Base-by-base conservation (phyloP, 202 grass and related monocot species). In the Zizania palustris region DNA sequence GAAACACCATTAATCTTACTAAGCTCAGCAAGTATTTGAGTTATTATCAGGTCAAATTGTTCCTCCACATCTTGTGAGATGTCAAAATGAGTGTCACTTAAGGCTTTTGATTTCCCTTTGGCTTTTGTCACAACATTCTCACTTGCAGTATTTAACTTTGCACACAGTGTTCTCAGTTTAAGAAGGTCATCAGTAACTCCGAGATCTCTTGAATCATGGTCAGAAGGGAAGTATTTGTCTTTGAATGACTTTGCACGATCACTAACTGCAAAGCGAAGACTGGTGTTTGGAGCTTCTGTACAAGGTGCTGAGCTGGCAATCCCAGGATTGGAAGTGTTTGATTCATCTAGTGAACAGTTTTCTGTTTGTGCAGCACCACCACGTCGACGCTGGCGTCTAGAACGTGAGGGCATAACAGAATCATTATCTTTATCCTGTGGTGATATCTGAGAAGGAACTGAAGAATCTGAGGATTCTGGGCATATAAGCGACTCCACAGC, bases 1-100 rank as follows among this genome's bases (percentile, higher is more conserved):
- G 93, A 97, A 57, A 97, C 93, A 58, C 93, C 90, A 78, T 93
- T 84, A 3, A 74, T 90, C 66, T 87, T 97, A 55, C 85, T 87
- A 77, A 97, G 88, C 63, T 97, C 93, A 79, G 71, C 66, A 11
- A 97, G 41, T 67, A 93, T 91, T 79, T 97, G 81, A 43, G 84
- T 19, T 74, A 93, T 61, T 40, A 91, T 80, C n/a, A 12, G 45
- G 58, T 93, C 78, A 3, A 93, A 76, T 20, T 97, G 83, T 67
- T 91, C 90, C 62, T 97, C 93, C 3, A 76, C 55, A 51, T 63
- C 63, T 71, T 13, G 21, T 46, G 80, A 78, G 38, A 87, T 45
- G 59, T 89, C 86, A 81, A 97, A 97, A 50, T 65, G 76, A 77
- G 45, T 65, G 18, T n/a, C 88, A 18, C 58, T 5, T 3, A 71